phyloP scores from a whole-genome alignment of 495 filamentous ascomycete species.

The Xylaria palmicola region DNA sequence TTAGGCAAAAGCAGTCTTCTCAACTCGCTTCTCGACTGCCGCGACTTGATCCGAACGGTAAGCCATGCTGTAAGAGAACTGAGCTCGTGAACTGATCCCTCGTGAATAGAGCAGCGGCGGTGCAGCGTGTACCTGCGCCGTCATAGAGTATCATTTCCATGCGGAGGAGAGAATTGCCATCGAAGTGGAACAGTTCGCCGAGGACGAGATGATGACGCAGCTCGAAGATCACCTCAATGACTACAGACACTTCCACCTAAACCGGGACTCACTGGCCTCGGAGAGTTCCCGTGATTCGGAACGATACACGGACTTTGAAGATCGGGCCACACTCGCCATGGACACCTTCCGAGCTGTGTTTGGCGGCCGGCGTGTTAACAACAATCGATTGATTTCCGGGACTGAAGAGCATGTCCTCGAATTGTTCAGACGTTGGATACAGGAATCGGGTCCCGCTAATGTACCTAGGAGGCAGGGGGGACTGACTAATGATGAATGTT shows the following conservation, averaged over 20 bases:
- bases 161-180: conserved; percentile 31
- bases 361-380: conserved; percentile 6
- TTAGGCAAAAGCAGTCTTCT: conserved; percentile 42
- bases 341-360: conserved; percentile 25
- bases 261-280: conserved; percentile 6
- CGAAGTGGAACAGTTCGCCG: conserved; percentile 32
- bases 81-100: not conserved
- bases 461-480: not conserved
- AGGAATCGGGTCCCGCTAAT: not conserved
- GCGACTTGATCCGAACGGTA: conserved; percentile 32
- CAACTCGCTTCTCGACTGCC: conserved; percentile 37
- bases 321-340: conserved; percentile 28
- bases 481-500: conserved; percentile 20
- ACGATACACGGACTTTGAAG: conserved; percentile 14
- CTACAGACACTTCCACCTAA: conserved; percentile 31
- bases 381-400: not conserved
- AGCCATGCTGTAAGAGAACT: conserved; percentile 10
- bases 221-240: conserved; percentile 31
- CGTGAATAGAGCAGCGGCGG: conserved; percentile 32
- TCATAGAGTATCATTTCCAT: conserved; percentile 42
- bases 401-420: conserved; percentile 19
- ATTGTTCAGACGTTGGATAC: conserved; percentile 21
- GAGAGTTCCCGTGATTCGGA: conserved; percentile 17
- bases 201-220: conserved; percentile 31
- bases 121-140: conserved; percentile 41